Evolutionary conservation across 306 rosid genomes (phyloP).

Genomic region (Dryas drummondii): DNA sequence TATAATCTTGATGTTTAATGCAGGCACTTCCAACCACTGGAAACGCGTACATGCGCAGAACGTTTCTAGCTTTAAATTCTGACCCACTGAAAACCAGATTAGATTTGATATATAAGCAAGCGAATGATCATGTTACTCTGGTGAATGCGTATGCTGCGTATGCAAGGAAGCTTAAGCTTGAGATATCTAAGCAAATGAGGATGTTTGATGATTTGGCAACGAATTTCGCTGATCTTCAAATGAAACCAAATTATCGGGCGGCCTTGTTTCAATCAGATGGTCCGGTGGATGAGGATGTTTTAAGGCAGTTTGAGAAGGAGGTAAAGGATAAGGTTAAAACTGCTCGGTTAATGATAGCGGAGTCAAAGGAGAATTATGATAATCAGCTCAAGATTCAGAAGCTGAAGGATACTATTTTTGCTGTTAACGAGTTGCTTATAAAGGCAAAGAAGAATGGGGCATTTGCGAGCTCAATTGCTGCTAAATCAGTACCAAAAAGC

Average conservation of each 20-base stretch:
- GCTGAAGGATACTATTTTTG: conserved; percentile 94
- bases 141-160: conserved; percentile 97
- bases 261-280: conserved; percentile 75
- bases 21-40: conserved; percentile 86
- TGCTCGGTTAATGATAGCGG: conserved; percentile 71
- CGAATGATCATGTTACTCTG: conserved; percentile 83
- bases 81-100: conserved; percentile 81
- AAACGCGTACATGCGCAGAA: conserved; percentile 75
- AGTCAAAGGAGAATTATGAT: conserved; percentile 90
- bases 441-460: conserved; percentile 98
- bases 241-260: conserved; percentile 55
- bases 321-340: conserved; percentile 93
- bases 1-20: conserved; percentile 16
- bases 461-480: conserved; percentile 83
- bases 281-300: conserved; percentile 77
- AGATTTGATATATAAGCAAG: conserved; percentile 92
- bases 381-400: conserved; percentile 95
- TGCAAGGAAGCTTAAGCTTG: conserved; percentile 99
- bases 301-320: conserved; percentile 97
- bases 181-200: conserved; percentile 79
- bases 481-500: conserved; percentile 87
- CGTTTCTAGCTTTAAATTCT: conserved; percentile 91
- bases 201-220: conserved; percentile 86
- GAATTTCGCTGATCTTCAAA: conserved; percentile 60
- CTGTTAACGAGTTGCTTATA: conserved; percentile 79